Evolutionary conservation across 169 alveolate genomes (phyloP).

Genomic region (Eimeria sp.): DNA sequence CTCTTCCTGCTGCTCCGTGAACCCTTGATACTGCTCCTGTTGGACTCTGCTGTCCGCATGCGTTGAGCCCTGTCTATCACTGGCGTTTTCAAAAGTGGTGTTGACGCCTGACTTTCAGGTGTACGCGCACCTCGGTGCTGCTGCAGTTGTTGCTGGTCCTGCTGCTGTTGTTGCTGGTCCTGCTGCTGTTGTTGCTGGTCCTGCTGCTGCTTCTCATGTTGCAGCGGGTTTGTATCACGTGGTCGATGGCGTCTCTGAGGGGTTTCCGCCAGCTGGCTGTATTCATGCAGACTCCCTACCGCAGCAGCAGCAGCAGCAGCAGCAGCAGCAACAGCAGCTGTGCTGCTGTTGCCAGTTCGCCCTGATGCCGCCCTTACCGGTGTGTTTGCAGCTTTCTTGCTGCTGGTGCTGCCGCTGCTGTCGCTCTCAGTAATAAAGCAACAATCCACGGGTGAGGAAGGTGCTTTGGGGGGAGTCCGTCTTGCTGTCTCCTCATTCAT

Average conservation of each 20-base stretch:
- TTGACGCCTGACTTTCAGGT: constrained; percentile 34
- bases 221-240: not conserved
- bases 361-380: constrained; percentile 33
- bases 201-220: not conserved
- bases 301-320: constrained; percentile 2
- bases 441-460: not conserved
- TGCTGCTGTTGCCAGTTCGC: not conserved
- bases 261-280: not conserved
- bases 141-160: not conserved
- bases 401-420: constrained; percentile 18
- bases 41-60: not conserved
- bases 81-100: constrained; percentile 40
- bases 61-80: not conserved
- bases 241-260: not conserved
- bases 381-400: not conserved
- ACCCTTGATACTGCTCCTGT: not conserved
- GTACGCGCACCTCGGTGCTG: constrained; percentile 34
- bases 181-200: not conserved
- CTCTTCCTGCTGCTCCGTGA: not conserved
- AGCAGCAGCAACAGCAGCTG: constrained; percentile 42
- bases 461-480: not conserved
- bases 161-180: not conserved
- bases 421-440: constrained; percentile 23
- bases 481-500: constrained; percentile 6
- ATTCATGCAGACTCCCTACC: not conserved